Evolutionary conservation across 176 grass and related monocot genomes (phyloP).

Genomic region (Aegilops umbellulata): DNA sequence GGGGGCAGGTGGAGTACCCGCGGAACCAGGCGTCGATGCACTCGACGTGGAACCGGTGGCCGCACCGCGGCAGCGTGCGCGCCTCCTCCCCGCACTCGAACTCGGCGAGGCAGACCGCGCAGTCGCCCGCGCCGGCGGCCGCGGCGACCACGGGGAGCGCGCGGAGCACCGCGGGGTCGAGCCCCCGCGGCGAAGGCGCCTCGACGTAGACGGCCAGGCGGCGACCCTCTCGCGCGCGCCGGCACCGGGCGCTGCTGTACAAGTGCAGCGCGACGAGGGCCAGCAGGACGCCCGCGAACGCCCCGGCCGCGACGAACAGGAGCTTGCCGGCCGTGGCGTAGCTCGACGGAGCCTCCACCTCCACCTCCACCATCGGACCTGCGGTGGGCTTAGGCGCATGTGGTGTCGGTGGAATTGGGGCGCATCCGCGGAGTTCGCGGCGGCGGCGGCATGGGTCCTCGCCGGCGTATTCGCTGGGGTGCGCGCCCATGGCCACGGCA

Average conservation of each 20-base stretch:
- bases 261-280: slow-evolving; percentile 23
- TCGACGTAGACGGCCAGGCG: slow-evolving; percentile 17
- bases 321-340: slow-evolving; percentile 33
- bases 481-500: slow-evolving; percentile 7
- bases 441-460: too few species aligned
- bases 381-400: not conserved
- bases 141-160: slow-evolving; percentile 42
- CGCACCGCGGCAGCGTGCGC: slow-evolving; percentile 53
- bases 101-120: slow-evolving; percentile 60
- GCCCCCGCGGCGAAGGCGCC: slow-evolving; percentile 12
- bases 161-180: slow-evolving; percentile 40
- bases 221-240: not conserved
- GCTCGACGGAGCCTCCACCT: not conserved
- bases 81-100: slow-evolving; percentile 45
- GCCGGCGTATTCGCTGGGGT: not conserved
- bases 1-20: slow-evolving; percentile 53
- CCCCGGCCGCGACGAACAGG: slow-evolving; percentile 24
- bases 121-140: slow-evolving; percentile 8
- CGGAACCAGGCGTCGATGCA: slow-evolving; percentile 75
- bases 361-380: too few species aligned
- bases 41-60: slow-evolving; percentile 58
- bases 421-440: too few species aligned
- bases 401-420: fast-evolving
- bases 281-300: slow-evolving; percentile 33
- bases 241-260: not conserved